phyloP scores from a whole-genome alignment of 495 filamentous ascomycete genomes.

The Podospora tetraspora region DNA sequence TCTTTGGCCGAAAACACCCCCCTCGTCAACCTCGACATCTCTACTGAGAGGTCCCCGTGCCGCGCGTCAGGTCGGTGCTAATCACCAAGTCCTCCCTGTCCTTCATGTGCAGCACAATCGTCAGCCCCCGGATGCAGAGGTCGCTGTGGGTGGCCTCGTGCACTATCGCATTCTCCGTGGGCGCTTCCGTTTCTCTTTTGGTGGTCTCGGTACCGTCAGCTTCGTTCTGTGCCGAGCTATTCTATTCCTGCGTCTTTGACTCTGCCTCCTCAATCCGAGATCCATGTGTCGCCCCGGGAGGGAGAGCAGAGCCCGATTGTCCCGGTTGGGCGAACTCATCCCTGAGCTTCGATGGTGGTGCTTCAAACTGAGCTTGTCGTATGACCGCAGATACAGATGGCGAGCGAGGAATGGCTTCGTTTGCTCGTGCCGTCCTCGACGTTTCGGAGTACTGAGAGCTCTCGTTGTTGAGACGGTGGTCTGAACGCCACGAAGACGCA shows the following conservation, averaged over 20 bases:
- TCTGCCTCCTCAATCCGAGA: neutral
- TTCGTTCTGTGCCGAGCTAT: neutral
- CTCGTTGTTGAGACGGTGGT: neutral
- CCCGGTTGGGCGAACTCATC: neutral
- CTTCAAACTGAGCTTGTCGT: neutral
- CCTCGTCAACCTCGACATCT: neutral
- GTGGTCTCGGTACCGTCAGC: neutral
- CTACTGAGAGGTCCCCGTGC: constrained; percentile 1
- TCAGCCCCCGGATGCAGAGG: constrained; percentile 40
- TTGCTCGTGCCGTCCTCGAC: neutral
- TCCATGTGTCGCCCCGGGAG: neutral
- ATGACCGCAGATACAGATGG: neutral
- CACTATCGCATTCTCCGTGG: neutral
- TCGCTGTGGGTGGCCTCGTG: constrained; percentile 19
- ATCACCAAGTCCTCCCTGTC: constrained; percentile 45
- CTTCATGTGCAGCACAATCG: constrained; percentile 41
- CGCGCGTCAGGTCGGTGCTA: constrained; percentile 34
- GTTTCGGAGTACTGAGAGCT: neutral
- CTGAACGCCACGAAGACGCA: neutral
- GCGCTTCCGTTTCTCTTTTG: neutral
- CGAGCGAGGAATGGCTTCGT: neutral
- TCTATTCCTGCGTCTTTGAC: neutral
- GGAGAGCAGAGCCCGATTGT: neutral
- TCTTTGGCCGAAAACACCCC: neutral
- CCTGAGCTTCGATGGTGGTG: neutral